A percentile compares a stretch with the other conserved stretches of the same genome.
Conservation (phyloP, 352 stramenopile genomes). For the Thraustochytrium striatum region DNA sequence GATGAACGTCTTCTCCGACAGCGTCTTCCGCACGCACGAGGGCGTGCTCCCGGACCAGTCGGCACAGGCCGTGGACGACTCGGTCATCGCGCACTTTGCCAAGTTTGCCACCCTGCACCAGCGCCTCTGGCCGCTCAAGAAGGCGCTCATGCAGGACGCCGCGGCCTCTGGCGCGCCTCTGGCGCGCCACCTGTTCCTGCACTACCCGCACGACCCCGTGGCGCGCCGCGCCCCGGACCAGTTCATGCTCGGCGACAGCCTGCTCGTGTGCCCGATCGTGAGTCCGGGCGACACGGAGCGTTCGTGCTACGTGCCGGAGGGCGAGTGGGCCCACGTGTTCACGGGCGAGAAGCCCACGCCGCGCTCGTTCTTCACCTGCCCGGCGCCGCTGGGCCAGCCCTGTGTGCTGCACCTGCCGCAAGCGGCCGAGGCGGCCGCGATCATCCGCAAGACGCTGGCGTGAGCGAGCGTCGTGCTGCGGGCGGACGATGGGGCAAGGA, state of each 20-base stretch:
- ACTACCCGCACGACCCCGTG: constrained; percentile 46
- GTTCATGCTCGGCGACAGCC: constrained; percentile 50
- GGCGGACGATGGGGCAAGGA: too few species aligned
- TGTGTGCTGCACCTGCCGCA: constrained; percentile 13
- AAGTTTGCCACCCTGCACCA: constrained; percentile 36
- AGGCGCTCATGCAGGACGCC: constrained; percentile 53
- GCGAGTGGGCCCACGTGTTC: constrained; percentile 13
- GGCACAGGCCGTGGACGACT: constrained; percentile 46
- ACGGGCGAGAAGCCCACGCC: not conserved
- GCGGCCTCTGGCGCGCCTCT: constrained; percentile 48
- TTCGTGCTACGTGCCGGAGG: constrained; percentile 40
- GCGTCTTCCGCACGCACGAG: constrained; percentile 57
- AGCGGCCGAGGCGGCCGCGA: not conserved
- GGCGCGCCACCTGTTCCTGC: constrained; percentile 52
- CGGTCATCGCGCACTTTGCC: constrained; percentile 53
- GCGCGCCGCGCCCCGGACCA: constrained; percentile 12
- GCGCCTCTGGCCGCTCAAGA: constrained; percentile 48
- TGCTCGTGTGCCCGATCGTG: constrained; percentile 49
- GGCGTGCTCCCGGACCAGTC: constrained; percentile 50
- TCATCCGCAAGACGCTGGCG: not conserved
- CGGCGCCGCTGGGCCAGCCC: not conserved
- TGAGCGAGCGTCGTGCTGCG: too few species aligned
- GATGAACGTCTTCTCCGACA: constrained; percentile 54
- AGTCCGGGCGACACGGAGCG: not conserved
- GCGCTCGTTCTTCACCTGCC: not conserved